Base-by-base conservation (phyloP, 129 eudicot genomes). In the Pulicaria dysenterica region DNA sequence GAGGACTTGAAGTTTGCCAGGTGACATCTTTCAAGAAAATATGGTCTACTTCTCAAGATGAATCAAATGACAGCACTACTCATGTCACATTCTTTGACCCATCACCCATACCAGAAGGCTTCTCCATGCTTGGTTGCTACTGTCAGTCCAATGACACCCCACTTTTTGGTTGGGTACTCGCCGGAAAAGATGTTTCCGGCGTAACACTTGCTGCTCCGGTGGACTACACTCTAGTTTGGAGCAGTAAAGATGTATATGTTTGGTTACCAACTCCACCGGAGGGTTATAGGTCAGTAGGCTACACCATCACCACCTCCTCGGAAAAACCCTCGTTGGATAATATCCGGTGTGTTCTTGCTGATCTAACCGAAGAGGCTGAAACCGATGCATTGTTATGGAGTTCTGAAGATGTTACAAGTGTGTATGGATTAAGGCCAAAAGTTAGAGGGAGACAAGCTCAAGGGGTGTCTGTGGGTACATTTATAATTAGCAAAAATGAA, bases 221-320 rank as follows among this genome's bases (percentile, higher is more conserved):
- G 3, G 93, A 87, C 72, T 87, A 87, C 64, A 82, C 89, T n/a
- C 79, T 84, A 24, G 77, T 73, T 48, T 86, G 91, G 91, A 75
- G 67, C 17, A 75, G 76, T 24, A 57, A 77, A 5, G 42, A 71
- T 43, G 78, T 57, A 7, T 87, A 81, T 55, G 49, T 84, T 10
- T 87, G 92, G 89, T 70, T 81, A 8, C 92, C 92, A 57, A 76
- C 76, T 1, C 83, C 92, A 24, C 92, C 88, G 0, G 85, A 83
- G 31, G 92, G 89, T 9, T 83, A 81, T 49, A 72, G 31, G 69
- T 38, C 89, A n/a, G 74, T 84, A 2, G 89, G 92, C 37, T 74
- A 84, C n/a, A 74, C 69, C 7, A 56, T 84, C 74, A 86, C 92
- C 5, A 77, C 59, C 66, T 71, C 80, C 6, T 76, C 81, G 0